phyloP scores from a whole-genome alignment of 2,329 filamentous ascomycete genomes.

The Pyrenochaeta sp. region DNA sequence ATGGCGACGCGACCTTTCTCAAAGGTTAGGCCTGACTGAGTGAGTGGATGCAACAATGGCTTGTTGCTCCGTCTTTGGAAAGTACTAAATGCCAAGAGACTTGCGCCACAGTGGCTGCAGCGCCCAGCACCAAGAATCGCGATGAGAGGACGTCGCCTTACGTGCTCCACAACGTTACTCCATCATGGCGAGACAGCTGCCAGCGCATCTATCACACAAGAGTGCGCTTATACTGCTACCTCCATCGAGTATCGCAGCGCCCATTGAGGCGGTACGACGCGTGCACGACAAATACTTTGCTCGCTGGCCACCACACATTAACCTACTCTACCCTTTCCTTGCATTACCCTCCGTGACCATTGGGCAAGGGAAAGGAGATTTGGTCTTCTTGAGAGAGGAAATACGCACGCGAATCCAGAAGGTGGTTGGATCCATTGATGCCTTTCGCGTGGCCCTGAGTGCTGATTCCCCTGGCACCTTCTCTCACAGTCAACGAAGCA shows the following conservation, averaged over 20 bases:
- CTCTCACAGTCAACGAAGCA: constrained; percentile 25
- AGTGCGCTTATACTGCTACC: constrained; percentile 37
- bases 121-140: constrained; percentile 3
- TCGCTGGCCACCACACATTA: constrained; percentile 44
- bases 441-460: constrained; percentile 31
- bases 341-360: constrained; percentile 22
- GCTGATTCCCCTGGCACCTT: constrained; percentile 29
- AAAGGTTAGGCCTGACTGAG: constrained; percentile 16
- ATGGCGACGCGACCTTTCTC: constrained; percentile 39
- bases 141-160: not conserved
- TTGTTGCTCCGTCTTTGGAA: constrained; percentile 23
- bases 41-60: constrained; percentile 23
- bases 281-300: constrained; percentile 35
- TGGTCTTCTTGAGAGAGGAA: constrained; percentile 19
- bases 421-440: constrained; percentile 18
- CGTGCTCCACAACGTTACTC: not conserved
- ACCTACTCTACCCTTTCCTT: constrained; percentile 42
- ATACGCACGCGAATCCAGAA: constrained; percentile 31
- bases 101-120: constrained; percentile 20
- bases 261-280: constrained; percentile 36
- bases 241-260: constrained; percentile 26
- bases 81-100: constrained; percentile 24
- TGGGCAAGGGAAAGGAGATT: constrained; percentile 5
- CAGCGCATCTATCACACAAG: constrained; percentile 37
- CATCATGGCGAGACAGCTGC: constrained; percentile 20